Base-by-base conservation (phyloP, 768 basidiomycete species). In the Rhizopogon vulgaris region DNA sequence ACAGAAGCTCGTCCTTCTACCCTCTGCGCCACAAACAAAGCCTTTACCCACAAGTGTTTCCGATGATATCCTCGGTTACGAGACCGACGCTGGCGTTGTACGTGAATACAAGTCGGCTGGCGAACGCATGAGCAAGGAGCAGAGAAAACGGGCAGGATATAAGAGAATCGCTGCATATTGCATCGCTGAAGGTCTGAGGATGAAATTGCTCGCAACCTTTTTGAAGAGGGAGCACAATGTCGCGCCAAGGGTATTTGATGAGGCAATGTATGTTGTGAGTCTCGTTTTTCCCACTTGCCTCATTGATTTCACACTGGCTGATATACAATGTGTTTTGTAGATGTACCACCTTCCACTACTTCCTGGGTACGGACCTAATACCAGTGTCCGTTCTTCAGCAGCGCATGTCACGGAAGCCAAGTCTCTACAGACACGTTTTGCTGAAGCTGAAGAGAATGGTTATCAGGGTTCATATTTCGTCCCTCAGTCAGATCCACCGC, bases 201-300 rank as follows among this genome's bases (percentile, higher is more conserved):
- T 90, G 80, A 94, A 91, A 66, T 70, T 88, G 0, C 70, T 96
- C 18, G 83, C 86, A 10, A 83, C 85, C 2, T 95, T 94, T 62
- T 64, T 96, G 64, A 95, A 94, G 69, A 75, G 94, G 48, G 94
- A 97, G 63, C 94, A 97, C 65, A 95, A 94, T 50, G 93, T 94
- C 10, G 76, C 71, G 9, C 91, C 85, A 1, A 76, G 94, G 53
- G 78, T 91, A 0, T 97, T 91, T 58, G 94, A 96, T 65, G 94
- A 97, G 69, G 94, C 93, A 0, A 69, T 95, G 54, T 96, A 96
- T 73, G 88, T 84, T 52, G 94, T 94, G 56, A 71, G 90, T 78
- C 12, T 10, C 6, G 14, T 42, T 25, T 39, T 57, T 5, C 32
- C 41, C 28, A 17, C 24, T 30, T 24, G 1, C 32, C 7, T 53